Conservation (phyloP, 1,284 basidiomycete species). For the Sphaerobolus stellatus region DNA sequence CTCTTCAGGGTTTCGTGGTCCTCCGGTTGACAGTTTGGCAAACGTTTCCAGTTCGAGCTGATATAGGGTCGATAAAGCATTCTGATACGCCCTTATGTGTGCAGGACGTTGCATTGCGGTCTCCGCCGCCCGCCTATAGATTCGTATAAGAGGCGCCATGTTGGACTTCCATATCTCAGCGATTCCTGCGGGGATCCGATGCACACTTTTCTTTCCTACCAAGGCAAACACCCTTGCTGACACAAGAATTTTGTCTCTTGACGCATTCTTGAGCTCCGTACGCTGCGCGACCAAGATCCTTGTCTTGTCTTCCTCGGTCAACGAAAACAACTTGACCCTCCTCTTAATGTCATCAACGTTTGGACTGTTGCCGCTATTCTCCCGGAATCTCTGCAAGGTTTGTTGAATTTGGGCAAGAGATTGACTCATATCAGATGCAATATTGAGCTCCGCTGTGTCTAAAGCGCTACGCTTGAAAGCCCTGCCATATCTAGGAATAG, state of each 20-base stretch:
- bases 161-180: conserved; percentile 38
- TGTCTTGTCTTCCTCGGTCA: background rate
- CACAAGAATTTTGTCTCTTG: conserved; percentile 6
- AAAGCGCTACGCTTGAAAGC: conserved; percentile 59
- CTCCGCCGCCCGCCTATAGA: conserved; percentile 37
- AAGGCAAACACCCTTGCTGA: conserved; percentile 20
- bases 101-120: conserved; percentile 46
- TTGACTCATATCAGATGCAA: conserved; percentile 51
- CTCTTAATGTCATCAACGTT: conserved; percentile 1
- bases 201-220: conserved; percentile 21
- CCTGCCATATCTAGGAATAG: conserved; percentile 55
- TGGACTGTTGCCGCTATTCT: background rate
- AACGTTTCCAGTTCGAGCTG: conserved; percentile 44
- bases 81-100: conserved; percentile 53
- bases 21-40: conserved; percentile 28
- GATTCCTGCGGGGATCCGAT: conserved; percentile 29
- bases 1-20: conserved; percentile 41
- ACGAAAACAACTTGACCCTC: background rate
- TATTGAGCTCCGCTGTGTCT: conserved; percentile 63
- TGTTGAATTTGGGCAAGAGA: too few species aligned
- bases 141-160: conserved; percentile 29
- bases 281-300: conserved; percentile 9
- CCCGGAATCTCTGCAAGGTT: too few species aligned
- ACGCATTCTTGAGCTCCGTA: conserved; percentile 7
- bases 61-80: conserved; percentile 49